phyloP scores from a whole-genome alignment of 2,329 filamentous ascomycete genomes.

The Claviceps sp. region DNA sequence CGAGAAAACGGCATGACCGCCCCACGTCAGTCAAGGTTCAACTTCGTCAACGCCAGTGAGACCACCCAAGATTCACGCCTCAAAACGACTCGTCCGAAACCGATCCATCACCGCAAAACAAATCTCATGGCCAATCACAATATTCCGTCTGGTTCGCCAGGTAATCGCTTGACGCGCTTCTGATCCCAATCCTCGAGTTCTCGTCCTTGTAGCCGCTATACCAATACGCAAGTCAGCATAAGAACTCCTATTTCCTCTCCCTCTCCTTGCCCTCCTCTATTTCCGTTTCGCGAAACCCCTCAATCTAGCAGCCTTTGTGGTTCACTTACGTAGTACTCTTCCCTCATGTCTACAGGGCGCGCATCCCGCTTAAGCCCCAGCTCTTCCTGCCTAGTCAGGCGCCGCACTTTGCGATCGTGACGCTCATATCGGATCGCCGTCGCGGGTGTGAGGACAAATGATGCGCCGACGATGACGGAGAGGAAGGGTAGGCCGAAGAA shows the following conservation, averaged over 20 bases:
- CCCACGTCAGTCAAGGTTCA: no score
- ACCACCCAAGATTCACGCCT: no score
- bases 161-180: slow-evolving; percentile 78
- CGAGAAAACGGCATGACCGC: no score
- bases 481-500: slow-evolving; percentile 93
- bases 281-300: background rate
- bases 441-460: slow-evolving; percentile 87
- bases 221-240: background rate
- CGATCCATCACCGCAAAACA: background rate
- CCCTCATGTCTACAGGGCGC: slow-evolving; percentile 65
- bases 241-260: background rate
- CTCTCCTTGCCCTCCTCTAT: background rate
- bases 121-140: slow-evolving; percentile 28
- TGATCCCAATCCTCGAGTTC: slow-evolving; percentile 96
- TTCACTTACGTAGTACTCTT: slow-evolving; percentile 69
- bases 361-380: slow-evolving; percentile 62
- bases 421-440: slow-evolving; percentile 89
- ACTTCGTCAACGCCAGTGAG: no score
- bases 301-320: no score
- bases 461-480: slow-evolving; percentile 75
- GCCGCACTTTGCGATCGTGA: slow-evolving; percentile 77
- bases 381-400: slow-evolving; percentile 75
- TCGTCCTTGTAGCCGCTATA: slow-evolving; percentile 47
- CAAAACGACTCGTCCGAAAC: background rate
- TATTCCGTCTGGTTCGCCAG: slow-evolving; percentile 80